Percentiles rank a stretch among this genome's conserved stretches.
Evolutionary conservation across 768 basidiomycete species (phyloP).

Genomic region (Mrakia frigida): DNA sequence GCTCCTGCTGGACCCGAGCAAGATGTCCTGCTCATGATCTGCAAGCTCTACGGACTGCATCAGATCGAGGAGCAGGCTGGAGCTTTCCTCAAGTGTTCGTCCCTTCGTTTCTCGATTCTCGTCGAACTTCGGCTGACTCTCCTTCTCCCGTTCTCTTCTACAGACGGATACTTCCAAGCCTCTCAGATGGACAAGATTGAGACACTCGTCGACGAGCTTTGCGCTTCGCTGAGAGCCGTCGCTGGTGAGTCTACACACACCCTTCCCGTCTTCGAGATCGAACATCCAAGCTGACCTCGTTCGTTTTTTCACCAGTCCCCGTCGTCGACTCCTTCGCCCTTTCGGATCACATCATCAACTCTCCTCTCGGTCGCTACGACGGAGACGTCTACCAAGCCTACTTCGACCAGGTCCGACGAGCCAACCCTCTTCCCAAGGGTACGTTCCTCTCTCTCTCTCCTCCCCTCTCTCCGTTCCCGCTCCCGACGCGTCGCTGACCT

Average conservation of each 20-base stretch:
- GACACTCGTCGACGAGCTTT: slow-evolving; percentile 40
- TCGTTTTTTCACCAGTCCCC: slow-evolving; percentile 34
- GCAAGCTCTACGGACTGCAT: slow-evolving; percentile 47
- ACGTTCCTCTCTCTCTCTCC: not conserved
- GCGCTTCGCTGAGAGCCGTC: slow-evolving; percentile 39
- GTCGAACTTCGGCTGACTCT: not conserved
- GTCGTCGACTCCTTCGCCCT: slow-evolving; percentile 45
- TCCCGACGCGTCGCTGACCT: not conserved
- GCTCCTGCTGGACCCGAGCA: slow-evolving; percentile 41
- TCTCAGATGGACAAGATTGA: slow-evolving; percentile 43
- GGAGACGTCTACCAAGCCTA: slow-evolving; percentile 49
- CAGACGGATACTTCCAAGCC: slow-evolving; percentile 43
- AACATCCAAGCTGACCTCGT: not conserved
- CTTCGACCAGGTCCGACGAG: slow-evolving; percentile 47
- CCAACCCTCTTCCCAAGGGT: slow-evolving; percentile 46
- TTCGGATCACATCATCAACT: slow-evolving; percentile 40
- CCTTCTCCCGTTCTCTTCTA: not conserved
- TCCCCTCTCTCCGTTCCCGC: not conserved
- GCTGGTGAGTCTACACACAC: slow-evolving; percentile 41
- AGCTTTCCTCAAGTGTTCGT: slow-evolving; percentile 47
- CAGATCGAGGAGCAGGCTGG: slow-evolving; percentile 48
- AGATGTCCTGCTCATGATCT: slow-evolving; percentile 43
- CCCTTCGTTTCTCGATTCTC: not conserved
- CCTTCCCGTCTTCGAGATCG: too few relatives aligned
- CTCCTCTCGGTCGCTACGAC: slow-evolving; percentile 48